Evolutionary conservation across 257 asterid species (phyloP), one percentile per base, ranked within the genome.

Genomic region (Plantago ovata): DNA sequence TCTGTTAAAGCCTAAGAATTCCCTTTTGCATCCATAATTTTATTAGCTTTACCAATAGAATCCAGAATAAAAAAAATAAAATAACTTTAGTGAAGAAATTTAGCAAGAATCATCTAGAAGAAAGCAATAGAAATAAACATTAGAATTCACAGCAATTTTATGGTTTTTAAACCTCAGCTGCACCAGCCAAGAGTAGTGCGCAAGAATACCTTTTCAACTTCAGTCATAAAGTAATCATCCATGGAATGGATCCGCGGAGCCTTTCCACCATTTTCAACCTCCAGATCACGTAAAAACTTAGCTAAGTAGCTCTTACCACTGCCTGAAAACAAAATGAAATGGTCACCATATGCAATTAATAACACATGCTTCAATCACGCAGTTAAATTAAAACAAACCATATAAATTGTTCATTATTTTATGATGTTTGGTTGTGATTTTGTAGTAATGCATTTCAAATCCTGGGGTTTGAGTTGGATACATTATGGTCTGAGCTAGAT

Each of bases 231-330:
- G 82, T 93, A 93, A 60, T 93, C 98, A 79, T 93, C 97, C 83
- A 89, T 89, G 40, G 98, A 86, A 76, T 89, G 89, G 60, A 93
- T 86, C 50, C 98, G 78, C 42, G 98, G 97, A 58, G 87, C 97
- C 56, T 66, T 63, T 66, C 95, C 94, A 76, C 98, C 95, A 65
- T 86, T 84, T 77, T 93, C 98, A 68, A 93, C 86, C 82, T 93
- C 98, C 55, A 93, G 71, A 55, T 93, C 96, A 32, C 97, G 97
- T 72, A 89, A 69, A 67, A 79, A 62, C 69, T 89, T 93, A 16
- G 96, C 98, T 81, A 89, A 56, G 78, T 93, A 86, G 84, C 97
- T 93, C 85, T 93, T 93, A 60, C 98, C 98, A 73, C 98, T 86
- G 62, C 98, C 98, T 93, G 82, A 75, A 78, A 77, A 23, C 39